Base-by-base conservation (phyloP, 805 yeast genomes). In the Candida odintsovae region DNA sequence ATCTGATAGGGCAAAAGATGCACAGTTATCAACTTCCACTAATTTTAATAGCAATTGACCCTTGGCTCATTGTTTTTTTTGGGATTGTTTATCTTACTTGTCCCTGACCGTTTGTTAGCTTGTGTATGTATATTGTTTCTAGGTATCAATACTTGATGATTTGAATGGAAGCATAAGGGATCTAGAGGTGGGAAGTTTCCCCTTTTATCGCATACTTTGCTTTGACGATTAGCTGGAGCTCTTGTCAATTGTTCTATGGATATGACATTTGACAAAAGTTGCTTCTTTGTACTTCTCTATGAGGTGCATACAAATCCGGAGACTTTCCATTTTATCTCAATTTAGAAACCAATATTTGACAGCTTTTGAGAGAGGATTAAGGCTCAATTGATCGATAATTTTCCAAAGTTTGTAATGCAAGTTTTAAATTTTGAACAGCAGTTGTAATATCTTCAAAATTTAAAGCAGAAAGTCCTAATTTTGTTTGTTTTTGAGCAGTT, bases 401-500 rank as follows among this genome's bases (percentile, higher is more conserved):
- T 20, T 45, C 38, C 15, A 50, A 31, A 4, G 50, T 29, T 10
- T 33, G 43, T 7, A 50, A 36, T 4, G 52, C 42, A 22, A 46
- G 43, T 19, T 38, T 28, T 10, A 52, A 21, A 28, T 50, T 49
- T 4, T 26, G 47, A 13, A 53, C n/a, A 3, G 90, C 90, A 0
- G 90, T 84, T n/a, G 55, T 65, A 8, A 73, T 62, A 50, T 83
- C 90, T 54, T 84, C 90, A 57, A 82, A 84, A 57, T 79, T 80
- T 31, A 83, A 69, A 1, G 90, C 89, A 11, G 87, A 81, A 11
- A 82, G 73, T n/a, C 88, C 90, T 57, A 77, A 83, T 53, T 76
- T 78, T 48, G 89, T 83, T 50, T 78, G 83, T 55, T 82, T 83
- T 55, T 79, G 80, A 2, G 83, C 80, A 5, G 56, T 48, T 3